These are phyloP conservation scores for Chaetomium fimeti DNA, from an alignment of 495 filamentous ascomycete genomes.

Conservation along the genomic window DNA sequence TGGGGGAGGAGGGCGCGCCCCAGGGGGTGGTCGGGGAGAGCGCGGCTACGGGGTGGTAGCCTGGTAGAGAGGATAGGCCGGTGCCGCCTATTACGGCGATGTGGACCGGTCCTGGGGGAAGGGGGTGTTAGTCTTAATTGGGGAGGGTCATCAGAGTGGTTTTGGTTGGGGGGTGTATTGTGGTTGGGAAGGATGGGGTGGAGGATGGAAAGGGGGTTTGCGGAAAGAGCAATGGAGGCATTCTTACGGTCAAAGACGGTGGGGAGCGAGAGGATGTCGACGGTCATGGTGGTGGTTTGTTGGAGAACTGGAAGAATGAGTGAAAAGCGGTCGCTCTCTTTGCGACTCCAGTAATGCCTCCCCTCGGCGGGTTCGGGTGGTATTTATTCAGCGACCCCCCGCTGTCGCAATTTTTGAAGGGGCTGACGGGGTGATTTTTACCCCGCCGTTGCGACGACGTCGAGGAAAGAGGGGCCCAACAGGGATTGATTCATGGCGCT, in stretches of 20 bases:
- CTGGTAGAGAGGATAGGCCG: slow-evolving; percentile 68
- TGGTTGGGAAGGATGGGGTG: too few species aligned
- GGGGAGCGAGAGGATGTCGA: slow-evolving; percentile 21
- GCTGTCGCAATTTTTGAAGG: slow-evolving; percentile 29
- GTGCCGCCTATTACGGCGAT: slow-evolving; percentile 98
- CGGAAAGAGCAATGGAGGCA: neutral
- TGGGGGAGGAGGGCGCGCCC: slow-evolving; percentile 86
- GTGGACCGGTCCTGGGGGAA: slow-evolving; percentile 63
- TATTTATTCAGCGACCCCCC: neutral
- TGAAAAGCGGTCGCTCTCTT: neutral
- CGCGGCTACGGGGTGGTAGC: slow-evolving; percentile 76
- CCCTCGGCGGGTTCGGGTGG: neutral
- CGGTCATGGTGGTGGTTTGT: slow-evolving; percentile 15
- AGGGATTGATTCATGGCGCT: slow-evolving; percentile 1
- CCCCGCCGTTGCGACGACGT: slow-evolving; percentile 40
- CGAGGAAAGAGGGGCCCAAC: slow-evolving; percentile 18
- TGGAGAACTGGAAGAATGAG: neutral
- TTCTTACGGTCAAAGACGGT: slow-evolving; percentile 26
- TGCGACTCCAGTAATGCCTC: neutral
- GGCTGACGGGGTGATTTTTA: slow-evolving; percentile 25
- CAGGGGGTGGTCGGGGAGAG: slow-evolving; percentile 79
- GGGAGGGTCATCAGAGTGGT: too few species aligned
- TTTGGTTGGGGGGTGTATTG: neutral
- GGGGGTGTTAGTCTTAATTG: neutral
- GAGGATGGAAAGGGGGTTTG: neutral